Evolutionary conservation across 345 rosid species (phyloP).

Genomic region (Syzygium jambos): DNA sequence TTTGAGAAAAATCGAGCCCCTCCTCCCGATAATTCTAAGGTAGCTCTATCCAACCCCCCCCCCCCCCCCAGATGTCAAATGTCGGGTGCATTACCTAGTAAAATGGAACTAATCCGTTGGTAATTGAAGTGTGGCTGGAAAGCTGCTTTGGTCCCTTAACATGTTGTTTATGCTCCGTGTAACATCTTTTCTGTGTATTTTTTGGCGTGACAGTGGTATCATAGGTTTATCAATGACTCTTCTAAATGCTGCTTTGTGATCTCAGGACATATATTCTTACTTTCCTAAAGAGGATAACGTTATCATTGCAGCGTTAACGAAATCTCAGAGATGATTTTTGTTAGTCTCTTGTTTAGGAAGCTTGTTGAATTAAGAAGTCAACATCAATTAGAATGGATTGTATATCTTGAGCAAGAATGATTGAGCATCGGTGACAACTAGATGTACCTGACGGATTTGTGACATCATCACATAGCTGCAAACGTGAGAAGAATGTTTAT

Average conservation of each 20-base stretch:
- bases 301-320: background rate
- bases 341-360: background rate
- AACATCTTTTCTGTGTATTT: background rate
- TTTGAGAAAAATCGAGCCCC: conserved; percentile 29
- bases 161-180: background rate
- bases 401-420: background rate
- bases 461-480: background rate
- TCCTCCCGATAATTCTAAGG: conserved; percentile 38
- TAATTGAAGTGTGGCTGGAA: background rate
- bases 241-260: background rate
- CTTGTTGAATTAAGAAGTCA: background rate
- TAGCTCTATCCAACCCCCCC: background rate
- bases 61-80: background rate
- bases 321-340: background rate
- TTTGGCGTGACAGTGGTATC: background rate
- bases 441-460: background rate
- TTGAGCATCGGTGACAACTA: background rate
- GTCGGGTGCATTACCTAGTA: background rate
- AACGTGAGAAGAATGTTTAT: background rate
- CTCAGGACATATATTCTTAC: background rate
- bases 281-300: background rate
- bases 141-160: background rate
- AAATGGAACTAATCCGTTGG: background rate
- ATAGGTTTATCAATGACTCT: background rate
- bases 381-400: background rate